Evolutionary conservation across 2,329 filamentous ascomycete species (phyloP).

Genomic region (Aschersonia sp.): DNA sequence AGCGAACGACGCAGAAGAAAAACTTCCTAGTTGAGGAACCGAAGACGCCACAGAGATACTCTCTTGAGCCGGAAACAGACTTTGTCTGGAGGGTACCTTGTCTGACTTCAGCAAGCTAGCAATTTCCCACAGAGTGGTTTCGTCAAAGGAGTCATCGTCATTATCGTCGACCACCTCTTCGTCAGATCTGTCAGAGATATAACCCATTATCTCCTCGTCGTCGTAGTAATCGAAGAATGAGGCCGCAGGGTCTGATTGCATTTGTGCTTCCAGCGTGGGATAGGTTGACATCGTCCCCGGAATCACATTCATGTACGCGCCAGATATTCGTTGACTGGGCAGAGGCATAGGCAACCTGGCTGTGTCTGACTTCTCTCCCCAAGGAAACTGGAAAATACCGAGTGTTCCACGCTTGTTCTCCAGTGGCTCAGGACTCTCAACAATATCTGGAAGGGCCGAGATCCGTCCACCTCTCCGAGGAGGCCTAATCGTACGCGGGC

Average conservation of each 20-base stretch:
- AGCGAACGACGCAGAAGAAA: neutral
- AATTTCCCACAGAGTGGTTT: slow-evolving; percentile 50
- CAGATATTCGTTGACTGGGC: slow-evolving; percentile 13
- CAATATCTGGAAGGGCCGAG: slow-evolving; percentile 47
- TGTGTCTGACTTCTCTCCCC: slow-evolving; percentile 48
- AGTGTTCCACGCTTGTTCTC: slow-evolving; percentile 43
- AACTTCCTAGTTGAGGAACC: neutral
- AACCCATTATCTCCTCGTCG: slow-evolving; percentile 25
- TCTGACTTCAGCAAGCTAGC: slow-evolving; percentile 40
- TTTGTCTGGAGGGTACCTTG: slow-evolving; percentile 35
- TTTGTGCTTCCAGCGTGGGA: slow-evolving; percentile 3
- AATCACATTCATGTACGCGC: slow-evolving; percentile 38
- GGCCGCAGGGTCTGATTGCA: slow-evolving; percentile 18
- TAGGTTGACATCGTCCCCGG: slow-evolving; percentile 1
- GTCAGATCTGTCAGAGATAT: slow-evolving; percentile 9
- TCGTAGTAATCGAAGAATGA: slow-evolving; percentile 49
- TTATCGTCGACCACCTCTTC: slow-evolving; percentile 16
- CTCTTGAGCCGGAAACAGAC: slow-evolving; percentile 26
- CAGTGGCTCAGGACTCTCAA: slow-evolving; percentile 46
- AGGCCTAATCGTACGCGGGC: slow-evolving; percentile 36
- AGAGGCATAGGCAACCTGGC: slow-evolving; percentile 22
- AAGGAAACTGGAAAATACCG: slow-evolving; percentile 52
- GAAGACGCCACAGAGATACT: neutral
- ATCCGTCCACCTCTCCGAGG: slow-evolving; percentile 39
- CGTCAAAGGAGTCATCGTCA: slow-evolving; percentile 35